Evolutionary conservation across 805 yeast genomes (phyloP), one percentile per base, ranked within the genome.

Genomic region (Spencermartinsiella europaea): DNA sequence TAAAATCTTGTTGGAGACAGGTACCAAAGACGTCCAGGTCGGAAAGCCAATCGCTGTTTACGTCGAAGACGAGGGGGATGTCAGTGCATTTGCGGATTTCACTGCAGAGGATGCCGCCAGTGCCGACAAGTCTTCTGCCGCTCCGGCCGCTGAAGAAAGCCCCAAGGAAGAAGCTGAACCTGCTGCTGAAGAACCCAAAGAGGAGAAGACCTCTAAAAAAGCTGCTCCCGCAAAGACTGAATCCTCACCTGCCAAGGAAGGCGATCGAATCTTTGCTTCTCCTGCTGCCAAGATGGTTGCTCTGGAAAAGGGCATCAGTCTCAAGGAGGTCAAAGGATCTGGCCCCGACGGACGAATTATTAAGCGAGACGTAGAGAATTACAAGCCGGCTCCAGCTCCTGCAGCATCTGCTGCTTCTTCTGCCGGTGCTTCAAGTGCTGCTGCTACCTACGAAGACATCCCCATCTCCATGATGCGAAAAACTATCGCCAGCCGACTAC

Each of bases 21-120:
- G 97, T 46, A 70, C 95, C 45, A 83, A 87, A 68, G 96, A 91
- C 63, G 73, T 91, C 45, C 93, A 95, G 34, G 96, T 93, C 40
- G 95, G 95, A 62, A 81, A 83, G 71, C 98, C 99, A 62, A 85
- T 93, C 66, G 99, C 95, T 52, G 96, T 93, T 37, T 91, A 85
- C 67, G 98, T 91, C 45, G 96, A 91, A 71, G 85, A 88, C 22
- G 75, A 76, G 53, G 80, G 60, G 38, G 95, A 86, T 61, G 96
- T 93, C 50, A 74, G 81, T 28, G 97, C 97, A 14, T 93, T 93
- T 65, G 85, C 80, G 57, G 80, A 77, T 59, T 93, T 88, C 76
- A 82, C 95, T 45, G 77, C 80, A 40, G 88, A 79, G 34, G 96
- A 86, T 60, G 95, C 93, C 36, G 84, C 82, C 48, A 80, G 69